Conservation (phyloP, 345 rosid species). For the Heritiera fomes region DNA sequence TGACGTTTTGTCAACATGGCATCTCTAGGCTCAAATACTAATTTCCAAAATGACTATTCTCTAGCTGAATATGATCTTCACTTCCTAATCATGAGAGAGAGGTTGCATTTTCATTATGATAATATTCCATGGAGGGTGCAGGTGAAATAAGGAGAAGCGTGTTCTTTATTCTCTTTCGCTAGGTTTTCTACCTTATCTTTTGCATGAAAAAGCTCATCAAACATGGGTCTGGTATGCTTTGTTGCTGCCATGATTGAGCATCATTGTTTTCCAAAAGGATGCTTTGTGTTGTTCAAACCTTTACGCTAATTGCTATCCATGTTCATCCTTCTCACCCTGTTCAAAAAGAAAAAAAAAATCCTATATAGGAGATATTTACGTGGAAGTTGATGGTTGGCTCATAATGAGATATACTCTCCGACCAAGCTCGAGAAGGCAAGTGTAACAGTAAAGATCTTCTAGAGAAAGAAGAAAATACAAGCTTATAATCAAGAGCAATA, state of each 20-base stretch:
- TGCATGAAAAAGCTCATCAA: constrained; percentile 1
- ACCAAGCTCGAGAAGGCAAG: not conserved
- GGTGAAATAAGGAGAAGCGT: not conserved
- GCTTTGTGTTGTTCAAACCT: constrained; percentile 17
- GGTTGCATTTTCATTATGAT: not conserved
- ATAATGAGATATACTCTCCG: not conserved
- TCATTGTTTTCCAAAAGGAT: constrained; percentile 20
- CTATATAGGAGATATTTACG: not conserved
- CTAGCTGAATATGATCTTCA: not conserved
- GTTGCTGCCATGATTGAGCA: constrained; percentile 20
- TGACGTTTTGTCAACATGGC: not conserved
- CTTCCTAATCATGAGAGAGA: not conserved
- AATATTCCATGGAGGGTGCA: not conserved
- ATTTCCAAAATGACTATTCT: not conserved
- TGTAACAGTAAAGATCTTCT: not conserved
- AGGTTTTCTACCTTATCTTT: not conserved
- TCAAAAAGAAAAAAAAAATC: not conserved
- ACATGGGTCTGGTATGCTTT: constrained; percentile 15
- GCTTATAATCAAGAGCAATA: not conserved
- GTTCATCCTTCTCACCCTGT: not conserved
- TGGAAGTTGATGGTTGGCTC: constrained; percentile 22
- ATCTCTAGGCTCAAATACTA: not conserved
- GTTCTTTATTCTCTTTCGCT: not conserved
- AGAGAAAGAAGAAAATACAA: not conserved
- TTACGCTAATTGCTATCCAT: constrained; percentile 14